phyloP scores from a whole-genome alignment of 139 green algal genomes.

The Prasinococcaceae sp. region DNA sequence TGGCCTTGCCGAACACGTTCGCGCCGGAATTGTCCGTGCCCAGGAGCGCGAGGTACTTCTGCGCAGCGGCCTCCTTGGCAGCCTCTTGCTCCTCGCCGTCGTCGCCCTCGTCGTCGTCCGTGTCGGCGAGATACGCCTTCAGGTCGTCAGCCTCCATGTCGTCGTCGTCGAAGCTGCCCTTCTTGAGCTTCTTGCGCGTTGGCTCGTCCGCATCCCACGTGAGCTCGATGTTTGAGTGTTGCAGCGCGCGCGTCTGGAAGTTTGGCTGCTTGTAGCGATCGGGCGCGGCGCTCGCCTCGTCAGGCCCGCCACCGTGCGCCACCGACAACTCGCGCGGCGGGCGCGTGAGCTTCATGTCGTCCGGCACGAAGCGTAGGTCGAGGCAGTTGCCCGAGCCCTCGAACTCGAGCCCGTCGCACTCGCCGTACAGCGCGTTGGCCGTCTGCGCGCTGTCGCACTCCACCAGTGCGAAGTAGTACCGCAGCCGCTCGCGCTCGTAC shows the following conservation, averaged over 20 bases:
- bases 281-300: too few species aligned
- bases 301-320: too few species aligned
- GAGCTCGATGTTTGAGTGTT: slow-evolving; percentile 79
- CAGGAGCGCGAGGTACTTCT: background rate
- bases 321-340: slow-evolving; percentile 12
- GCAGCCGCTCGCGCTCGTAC: slow-evolving; percentile 72
- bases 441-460: slow-evolving; percentile 54
- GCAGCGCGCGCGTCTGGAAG: slow-evolving; percentile 57
- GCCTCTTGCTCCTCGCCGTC: slow-evolving; percentile 29
- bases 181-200: slow-evolving; percentile 18
- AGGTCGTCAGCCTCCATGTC: slow-evolving; percentile 27
- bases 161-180: slow-evolving; percentile 3
- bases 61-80: too few species aligned
- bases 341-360: slow-evolving; percentile 48
- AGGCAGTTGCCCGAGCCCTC: slow-evolving; percentile 56
- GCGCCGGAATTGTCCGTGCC: slow-evolving; percentile 2
- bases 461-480: slow-evolving; percentile 63
- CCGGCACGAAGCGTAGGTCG: slow-evolving; percentile 85
- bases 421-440: slow-evolving; percentile 55
- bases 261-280: slow-evolving; percentile 58
- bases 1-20: slow-evolving; percentile 29
- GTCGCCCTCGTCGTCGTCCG: slow-evolving; percentile 8
- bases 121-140: background rate
- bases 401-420: slow-evolving; percentile 86
- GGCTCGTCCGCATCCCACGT: slow-evolving; percentile 81